Percentiles rank a stretch among this genome's conserved stretches.
Evolutionary conservation across 2,329 filamentous ascomycete species (phyloP).

Genomic region (Fusarium agapanthi): DNA sequence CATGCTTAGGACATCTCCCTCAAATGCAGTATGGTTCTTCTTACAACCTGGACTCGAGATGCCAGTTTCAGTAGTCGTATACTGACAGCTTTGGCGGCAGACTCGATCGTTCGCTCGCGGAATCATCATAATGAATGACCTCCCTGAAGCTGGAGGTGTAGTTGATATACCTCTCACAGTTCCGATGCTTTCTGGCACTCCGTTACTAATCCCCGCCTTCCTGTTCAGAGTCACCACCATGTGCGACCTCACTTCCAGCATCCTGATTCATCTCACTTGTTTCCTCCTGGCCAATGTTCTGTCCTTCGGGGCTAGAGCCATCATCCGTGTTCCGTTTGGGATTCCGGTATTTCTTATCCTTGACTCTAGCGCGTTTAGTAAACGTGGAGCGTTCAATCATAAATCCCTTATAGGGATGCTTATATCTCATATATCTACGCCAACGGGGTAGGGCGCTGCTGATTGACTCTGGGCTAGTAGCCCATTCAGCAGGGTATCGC

Average conservation of each 20-base stretch:
- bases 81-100: background rate
- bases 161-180: background rate
- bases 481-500: background rate
- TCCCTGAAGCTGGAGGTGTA: background rate
- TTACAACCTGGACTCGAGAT: background rate
- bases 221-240: too few species aligned
- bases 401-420: background rate
- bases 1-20: background rate
- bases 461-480: background rate
- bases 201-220: background rate
- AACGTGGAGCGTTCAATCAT: background rate
- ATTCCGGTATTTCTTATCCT: too few species aligned
- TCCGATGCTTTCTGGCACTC: accelerated
- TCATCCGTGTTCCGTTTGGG: accelerated
- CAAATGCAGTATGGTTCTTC: accelerated
- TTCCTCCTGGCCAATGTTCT: accelerated
- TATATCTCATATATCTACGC: background rate
- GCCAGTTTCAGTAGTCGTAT: too few species aligned
- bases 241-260: background rate
- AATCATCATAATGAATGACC: accelerated
- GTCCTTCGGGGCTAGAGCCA: accelerated
- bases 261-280: accelerated
- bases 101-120: background rate
- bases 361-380: accelerated
- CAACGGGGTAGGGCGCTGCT: background rate